Conservation (phyloP, 805 yeast species). For the Metschnikowia lachancei region DNA sequence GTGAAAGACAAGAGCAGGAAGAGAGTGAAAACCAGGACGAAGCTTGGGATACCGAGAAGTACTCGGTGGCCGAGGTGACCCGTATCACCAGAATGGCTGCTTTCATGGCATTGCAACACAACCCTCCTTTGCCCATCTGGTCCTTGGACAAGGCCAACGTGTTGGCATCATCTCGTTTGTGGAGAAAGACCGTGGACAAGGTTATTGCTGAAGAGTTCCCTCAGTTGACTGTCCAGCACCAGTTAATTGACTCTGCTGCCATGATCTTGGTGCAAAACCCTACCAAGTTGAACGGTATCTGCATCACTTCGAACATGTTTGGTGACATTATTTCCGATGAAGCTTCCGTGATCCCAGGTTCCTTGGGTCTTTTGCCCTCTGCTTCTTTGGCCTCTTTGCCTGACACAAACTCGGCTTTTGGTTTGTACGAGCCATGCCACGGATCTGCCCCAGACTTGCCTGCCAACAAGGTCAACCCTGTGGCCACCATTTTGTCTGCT, state of each 20-base stretch:
- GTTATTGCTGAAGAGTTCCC: slow-evolving; percentile 90
- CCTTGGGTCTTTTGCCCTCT: slow-evolving; percentile 91
- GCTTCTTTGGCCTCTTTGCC: slow-evolving; percentile 97
- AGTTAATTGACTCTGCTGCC: slow-evolving; percentile 97
- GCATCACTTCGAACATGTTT: slow-evolving; percentile 93
- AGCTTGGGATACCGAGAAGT: slow-evolving; percentile 93
- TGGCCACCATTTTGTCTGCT: slow-evolving; percentile 91
- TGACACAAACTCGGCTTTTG: slow-evolving; percentile 90
- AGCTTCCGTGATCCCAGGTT: slow-evolving; percentile 97
- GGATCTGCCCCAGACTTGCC: slow-evolving; percentile 97
- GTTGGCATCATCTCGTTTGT: slow-evolving; percentile 89
- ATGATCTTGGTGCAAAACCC: slow-evolving; percentile 95
- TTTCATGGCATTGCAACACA: slow-evolving; percentile 85
- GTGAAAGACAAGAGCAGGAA: slow-evolving; percentile 90
- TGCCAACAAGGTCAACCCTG: slow-evolving; percentile 85
- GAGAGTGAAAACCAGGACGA: slow-evolving; percentile 59
- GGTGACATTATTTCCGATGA: slow-evolving; percentile 98
- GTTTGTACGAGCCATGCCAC: slow-evolving; percentile 97
- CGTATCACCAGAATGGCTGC: slow-evolving; percentile 99
- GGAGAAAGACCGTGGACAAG: slow-evolving; percentile 91
- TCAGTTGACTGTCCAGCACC: slow-evolving; percentile 80
- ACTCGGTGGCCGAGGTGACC: slow-evolving; percentile 87
- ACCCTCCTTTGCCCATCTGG: slow-evolving; percentile 95
- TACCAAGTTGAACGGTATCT: slow-evolving; percentile 85
- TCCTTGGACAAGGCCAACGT: slow-evolving; percentile 97